phyloP scores from a whole-genome alignment of 2,329 filamentous ascomycete species.

The Botrytis byssoidea region DNA sequence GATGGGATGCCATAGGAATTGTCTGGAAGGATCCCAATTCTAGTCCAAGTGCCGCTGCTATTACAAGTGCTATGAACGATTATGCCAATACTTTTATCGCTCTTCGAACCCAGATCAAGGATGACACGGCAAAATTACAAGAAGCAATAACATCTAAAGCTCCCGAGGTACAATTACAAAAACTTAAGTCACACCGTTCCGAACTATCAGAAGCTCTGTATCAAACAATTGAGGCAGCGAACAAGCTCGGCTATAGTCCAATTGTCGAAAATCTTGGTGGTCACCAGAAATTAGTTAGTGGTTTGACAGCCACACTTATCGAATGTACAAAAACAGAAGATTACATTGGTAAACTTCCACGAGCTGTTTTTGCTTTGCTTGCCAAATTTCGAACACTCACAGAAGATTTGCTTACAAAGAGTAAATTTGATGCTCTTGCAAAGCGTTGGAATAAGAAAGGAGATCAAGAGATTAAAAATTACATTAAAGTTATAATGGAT shows the following conservation, averaged over 20 bases:
- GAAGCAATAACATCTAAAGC: constrained; percentile 28
- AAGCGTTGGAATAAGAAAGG: constrained; percentile 62
- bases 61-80: constrained; percentile 37
- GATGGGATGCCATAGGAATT: constrained; percentile 54
- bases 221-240: constrained; percentile 52
- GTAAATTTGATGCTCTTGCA: constrained; percentile 64
- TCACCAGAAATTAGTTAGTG: constrained; percentile 56
- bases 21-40: constrained; percentile 46
- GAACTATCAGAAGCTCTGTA: constrained; percentile 50
- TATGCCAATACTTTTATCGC: constrained; percentile 36
- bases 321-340: constrained; percentile 53
- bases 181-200: constrained; percentile 45
- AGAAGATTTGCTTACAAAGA: constrained; percentile 57
- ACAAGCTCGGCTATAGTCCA: constrained; percentile 53
- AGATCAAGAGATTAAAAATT: constrained; percentile 60
- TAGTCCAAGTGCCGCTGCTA: constrained; percentile 32
- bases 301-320: constrained; percentile 54
- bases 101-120: constrained; percentile 37
- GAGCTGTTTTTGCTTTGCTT: constrained; percentile 58
- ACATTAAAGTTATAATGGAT: constrained; percentile 57
- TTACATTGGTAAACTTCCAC: constrained; percentile 53
- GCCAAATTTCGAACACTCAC: constrained; percentile 58
- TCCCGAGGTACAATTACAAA: constrained; percentile 37
- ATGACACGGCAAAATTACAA: constrained; percentile 33
- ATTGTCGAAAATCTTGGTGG: constrained; percentile 58